Evolutionary conservation across 2,329 filamentous ascomycete species (phyloP).

Genomic region (Ascocoryne sarcoides): DNA sequence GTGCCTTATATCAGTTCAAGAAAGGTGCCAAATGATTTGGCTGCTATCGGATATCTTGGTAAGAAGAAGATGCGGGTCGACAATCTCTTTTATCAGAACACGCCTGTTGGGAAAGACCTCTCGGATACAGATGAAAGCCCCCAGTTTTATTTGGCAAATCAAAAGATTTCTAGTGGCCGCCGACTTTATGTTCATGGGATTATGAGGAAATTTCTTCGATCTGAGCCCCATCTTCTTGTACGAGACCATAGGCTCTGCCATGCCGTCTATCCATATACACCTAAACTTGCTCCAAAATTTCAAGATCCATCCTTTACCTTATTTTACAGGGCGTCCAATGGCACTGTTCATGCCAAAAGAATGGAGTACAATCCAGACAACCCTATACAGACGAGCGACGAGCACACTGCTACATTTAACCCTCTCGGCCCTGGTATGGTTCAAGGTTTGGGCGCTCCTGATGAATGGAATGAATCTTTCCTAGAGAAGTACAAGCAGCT

Average conservation of each 20-base stretch:
- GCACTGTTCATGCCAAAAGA: conserved; percentile 18
- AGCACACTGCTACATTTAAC: conserved; percentile 11
- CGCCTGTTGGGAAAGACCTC: conserved; percentile 24
- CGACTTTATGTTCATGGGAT: conserved; percentile 35
- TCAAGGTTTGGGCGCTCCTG: conserved; percentile 3
- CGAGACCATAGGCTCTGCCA: conserved; percentile 13
- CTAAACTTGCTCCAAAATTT: conserved; percentile 13
- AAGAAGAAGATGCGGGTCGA: conserved; percentile 30
- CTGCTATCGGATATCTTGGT: conserved; percentile 30
- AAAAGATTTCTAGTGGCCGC: conserved; percentile 34
- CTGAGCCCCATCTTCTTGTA: conserved; percentile 9
- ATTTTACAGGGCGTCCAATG: conserved; percentile 15
- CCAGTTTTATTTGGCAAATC: conserved; percentile 17
- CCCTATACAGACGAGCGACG: background rate
- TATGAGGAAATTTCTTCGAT: conserved; percentile 34
- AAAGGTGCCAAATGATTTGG: background rate
- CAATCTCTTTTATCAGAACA: conserved; percentile 33
- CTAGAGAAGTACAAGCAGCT: conserved; percentile 35
- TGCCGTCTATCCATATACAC: conserved; percentile 24
- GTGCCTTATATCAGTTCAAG: background rate
- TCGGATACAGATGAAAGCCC: conserved; percentile 21
- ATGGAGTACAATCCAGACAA: conserved; percentile 15
- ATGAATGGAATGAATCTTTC: conserved; percentile 15
- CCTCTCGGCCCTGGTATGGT: conserved; percentile 7
- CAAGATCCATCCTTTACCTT: conserved; percentile 28